A percentile compares a stretch with the other conserved stretches of the same genome.
phyloP scores from a whole-genome alignment of 352 stramenopile species.

The Globisporangium orthogonon region DNA sequence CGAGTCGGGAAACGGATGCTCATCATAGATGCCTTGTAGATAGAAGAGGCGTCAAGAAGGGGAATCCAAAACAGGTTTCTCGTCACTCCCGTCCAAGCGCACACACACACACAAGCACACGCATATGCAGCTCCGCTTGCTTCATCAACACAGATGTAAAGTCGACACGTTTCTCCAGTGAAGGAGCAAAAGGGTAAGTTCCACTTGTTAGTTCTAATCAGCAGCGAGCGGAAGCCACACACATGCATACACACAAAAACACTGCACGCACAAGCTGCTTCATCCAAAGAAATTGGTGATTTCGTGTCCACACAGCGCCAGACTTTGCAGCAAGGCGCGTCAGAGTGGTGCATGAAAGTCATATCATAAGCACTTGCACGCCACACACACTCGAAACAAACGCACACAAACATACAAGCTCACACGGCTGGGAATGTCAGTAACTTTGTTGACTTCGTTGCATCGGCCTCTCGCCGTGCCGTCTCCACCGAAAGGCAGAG shows the following conservation, averaged over 20 bases:
- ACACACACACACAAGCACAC: conserved; percentile 12
- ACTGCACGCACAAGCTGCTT: conserved; percentile 29
- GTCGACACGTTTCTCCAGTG: conserved; percentile 70
- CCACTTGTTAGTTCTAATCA: conserved; percentile 68
- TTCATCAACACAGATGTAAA: conserved; percentile 90
- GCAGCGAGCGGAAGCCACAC: conserved; percentile 18
- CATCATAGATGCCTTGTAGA: conserved; percentile 63
- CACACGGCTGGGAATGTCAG: conserved; percentile 33
- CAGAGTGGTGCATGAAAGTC: conserved; percentile 87
- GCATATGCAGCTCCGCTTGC: conserved; percentile 27
- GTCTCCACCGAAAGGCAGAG: conserved; percentile 6
- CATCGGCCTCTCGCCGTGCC: conserved; percentile 24
- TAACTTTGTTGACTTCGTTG: conserved; percentile 79
- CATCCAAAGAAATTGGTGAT: conserved; percentile 56
- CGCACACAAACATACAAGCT: conserved; percentile 16
- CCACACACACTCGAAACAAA: conserved; percentile 13
- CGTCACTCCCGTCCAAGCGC: conserved; percentile 40
- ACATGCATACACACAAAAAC: conserved; percentile 2
- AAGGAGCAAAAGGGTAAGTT: conserved; percentile 82
- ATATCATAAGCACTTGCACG: conserved; percentile 69
- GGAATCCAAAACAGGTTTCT: conserved; percentile 82
- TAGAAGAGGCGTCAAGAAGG: conserved; percentile 68
- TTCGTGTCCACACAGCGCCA: conserved; percentile 53
- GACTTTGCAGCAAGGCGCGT: conserved; percentile 24
- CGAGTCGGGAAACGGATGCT: conserved; percentile 56